A percentile compares a stretch with the other conserved stretches of the same genome.
These are phyloP conservation scores for Raffaelea arxii DNA, from an alignment of 2,329 filamentous ascomycete species.

Conservation along the genomic window DNA sequence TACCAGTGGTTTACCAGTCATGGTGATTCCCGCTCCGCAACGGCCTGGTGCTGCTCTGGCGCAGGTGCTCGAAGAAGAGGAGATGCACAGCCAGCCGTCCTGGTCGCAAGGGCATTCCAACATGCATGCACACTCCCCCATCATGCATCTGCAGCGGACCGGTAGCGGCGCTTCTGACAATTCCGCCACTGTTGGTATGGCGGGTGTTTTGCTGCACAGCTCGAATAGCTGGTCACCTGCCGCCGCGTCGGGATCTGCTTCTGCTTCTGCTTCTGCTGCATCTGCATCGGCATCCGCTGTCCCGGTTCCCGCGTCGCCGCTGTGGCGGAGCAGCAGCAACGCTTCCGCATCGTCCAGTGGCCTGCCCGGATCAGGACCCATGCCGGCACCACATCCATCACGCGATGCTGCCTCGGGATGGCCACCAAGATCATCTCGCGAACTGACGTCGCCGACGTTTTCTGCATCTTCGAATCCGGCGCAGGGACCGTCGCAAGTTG, in stretches of 20 bases:
- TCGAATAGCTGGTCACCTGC: too few relatives aligned
- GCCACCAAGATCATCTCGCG: background rate
- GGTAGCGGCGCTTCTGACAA: too few relatives aligned
- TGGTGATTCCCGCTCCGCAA: conserved; percentile 51
- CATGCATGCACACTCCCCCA: too few relatives aligned
- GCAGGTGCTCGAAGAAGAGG: conserved; percentile 47
- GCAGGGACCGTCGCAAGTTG: background rate
- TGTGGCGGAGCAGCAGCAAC: conserved; percentile 6
- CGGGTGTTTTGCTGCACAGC: too few relatives aligned
- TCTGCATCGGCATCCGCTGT: too few relatives aligned
- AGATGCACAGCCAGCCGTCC: conserved; percentile 10
- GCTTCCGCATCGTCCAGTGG: conserved; percentile 1
- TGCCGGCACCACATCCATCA: background rate
- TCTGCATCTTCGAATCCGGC: background rate
- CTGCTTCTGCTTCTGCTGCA: too few relatives aligned
- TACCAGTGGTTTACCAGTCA: conserved; percentile 46
- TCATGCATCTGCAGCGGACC: too few relatives aligned
- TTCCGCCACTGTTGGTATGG: too few relatives aligned
- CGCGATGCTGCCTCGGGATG: conserved; percentile 5
- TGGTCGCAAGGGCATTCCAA: conserved; percentile 2
- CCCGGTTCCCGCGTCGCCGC: background rate
- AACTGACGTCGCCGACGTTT: background rate
- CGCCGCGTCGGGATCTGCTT: too few relatives aligned
- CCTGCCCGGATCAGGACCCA: background rate
- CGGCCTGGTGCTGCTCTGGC: conserved; percentile 46